These are phyloP conservation scores for Pleurotus citrinopileatus DNA, from an alignment of 768 basidiomycete species.

Conservation along the genomic window DNA sequence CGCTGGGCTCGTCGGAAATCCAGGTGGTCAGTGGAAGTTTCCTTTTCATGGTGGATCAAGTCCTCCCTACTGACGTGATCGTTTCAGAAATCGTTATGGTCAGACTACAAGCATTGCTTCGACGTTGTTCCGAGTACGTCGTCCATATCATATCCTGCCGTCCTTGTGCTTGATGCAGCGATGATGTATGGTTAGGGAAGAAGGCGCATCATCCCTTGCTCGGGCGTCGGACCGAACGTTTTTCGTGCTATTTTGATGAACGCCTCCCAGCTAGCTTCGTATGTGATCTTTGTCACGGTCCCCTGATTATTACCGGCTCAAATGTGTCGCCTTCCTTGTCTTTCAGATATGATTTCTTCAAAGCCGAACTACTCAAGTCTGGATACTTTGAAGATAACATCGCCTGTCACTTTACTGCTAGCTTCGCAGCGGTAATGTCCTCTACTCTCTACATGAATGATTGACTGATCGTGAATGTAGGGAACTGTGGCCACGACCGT, in stretches of 20 bases:
- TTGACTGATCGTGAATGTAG: too few relatives aligned
- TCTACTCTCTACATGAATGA: too few relatives aligned
- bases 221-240: slow-evolving; percentile 85
- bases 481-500: too few relatives aligned
- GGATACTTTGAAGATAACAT: slow-evolving; percentile 81
- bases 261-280: slow-evolving; percentile 89
- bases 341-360: slow-evolving; percentile 86
- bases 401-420: slow-evolving; percentile 77
- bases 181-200: slow-evolving; percentile 71
- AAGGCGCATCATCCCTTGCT: slow-evolving; percentile 70
- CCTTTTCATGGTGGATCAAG: too few relatives aligned
- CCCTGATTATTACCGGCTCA: too few relatives aligned
- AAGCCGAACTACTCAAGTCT: slow-evolving; percentile 73
- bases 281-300: slow-evolving; percentile 28
- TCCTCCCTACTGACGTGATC: too few relatives aligned
- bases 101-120: too few relatives aligned
- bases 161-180: background rate
- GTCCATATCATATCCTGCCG: too few relatives aligned
- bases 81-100: too few relatives aligned
- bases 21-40: too few relatives aligned
- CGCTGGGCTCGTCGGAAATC: too few relatives aligned
- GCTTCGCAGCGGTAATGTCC: slow-evolving; percentile 81
- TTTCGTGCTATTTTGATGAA: slow-evolving; percentile 89
- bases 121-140: too few relatives aligned
- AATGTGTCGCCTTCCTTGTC: background rate